A percentile compares a stretch with the other conserved stretches of the same genome.
These are phyloP conservation scores for Haplosporangium sp. DNA, from an alignment of 371 early-diverging fungal genomes.

Conservation along the genomic window DNA sequence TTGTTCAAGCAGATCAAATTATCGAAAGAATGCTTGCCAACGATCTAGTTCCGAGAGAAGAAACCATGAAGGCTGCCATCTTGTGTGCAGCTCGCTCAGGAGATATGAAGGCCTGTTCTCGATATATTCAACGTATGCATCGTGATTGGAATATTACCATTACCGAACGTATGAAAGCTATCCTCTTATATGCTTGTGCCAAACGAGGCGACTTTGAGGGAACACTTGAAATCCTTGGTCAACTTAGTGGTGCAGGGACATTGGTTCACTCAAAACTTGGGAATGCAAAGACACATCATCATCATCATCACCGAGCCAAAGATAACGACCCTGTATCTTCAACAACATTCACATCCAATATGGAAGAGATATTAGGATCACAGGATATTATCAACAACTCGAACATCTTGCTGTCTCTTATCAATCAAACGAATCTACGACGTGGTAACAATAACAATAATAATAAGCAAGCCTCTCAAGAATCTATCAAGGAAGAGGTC, in stretches of 20 bases:
- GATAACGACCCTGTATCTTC: not conserved
- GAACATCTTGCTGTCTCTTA: conserved; percentile 38
- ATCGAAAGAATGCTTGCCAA: conserved; percentile 36
- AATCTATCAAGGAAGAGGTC: conserved; percentile 44
- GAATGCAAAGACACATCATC: not conserved
- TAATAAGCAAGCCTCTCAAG: conserved; percentile 19
- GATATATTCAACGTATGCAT: conserved; percentile 44
- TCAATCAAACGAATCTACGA: conserved; percentile 32
- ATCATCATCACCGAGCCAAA: no score
- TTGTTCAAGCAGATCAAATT: conserved; percentile 13
- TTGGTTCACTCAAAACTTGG: conserved; percentile 8
- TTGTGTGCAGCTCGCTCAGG: conserved; percentile 50
- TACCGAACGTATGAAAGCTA: conserved; percentile 44
- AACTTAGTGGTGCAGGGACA: conserved; percentile 23
- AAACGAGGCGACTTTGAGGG: conserved; percentile 49
- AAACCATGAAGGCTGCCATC: conserved; percentile 45
- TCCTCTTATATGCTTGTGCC: conserved; percentile 48
- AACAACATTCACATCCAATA: not conserved
- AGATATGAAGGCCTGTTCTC: conserved; percentile 33
- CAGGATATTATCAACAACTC: conserved; percentile 36
- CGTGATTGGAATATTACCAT: conserved; percentile 34
- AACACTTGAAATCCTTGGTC: conserved; percentile 35
- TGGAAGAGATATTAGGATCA: conserved; percentile 12
- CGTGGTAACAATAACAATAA: not conserved
- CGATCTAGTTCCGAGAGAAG: conserved; percentile 33